Percentiles rank a stretch among this genome's conserved stretches.
These are phyloP conservation scores for Acephala macrosclerotiorum DNA, from an alignment of 2,329 filamentous ascomycete species.

Conservation along the genomic window DNA sequence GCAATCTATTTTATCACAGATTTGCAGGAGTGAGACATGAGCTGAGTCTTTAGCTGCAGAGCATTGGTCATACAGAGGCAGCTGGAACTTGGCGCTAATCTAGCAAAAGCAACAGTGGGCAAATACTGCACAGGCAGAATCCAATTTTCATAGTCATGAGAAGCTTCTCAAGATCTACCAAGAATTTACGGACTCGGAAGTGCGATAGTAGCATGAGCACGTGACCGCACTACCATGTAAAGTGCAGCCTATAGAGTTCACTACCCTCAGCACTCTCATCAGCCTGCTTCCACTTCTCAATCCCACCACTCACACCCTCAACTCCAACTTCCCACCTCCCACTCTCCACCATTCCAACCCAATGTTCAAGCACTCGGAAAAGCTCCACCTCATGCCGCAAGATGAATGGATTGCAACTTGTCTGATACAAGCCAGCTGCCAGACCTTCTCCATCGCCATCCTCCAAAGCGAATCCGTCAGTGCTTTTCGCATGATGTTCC, in stretches of 20 bases:
- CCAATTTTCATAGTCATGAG: too few species aligned
- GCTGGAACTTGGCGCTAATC: too few species aligned
- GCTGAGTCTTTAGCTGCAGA: too few species aligned
- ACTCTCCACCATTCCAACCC: slow-evolving; percentile 38
- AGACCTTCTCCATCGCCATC: slow-evolving; percentile 4
- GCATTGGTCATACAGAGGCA: too few species aligned
- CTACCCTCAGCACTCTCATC: slow-evolving; percentile 34
- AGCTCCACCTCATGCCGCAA: slow-evolving; percentile 30
- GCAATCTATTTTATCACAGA: too few species aligned
- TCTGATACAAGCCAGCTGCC: slow-evolving; percentile 30
- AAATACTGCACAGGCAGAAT: too few species aligned
- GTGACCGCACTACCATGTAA: background rate
- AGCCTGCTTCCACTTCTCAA: slow-evolving; percentile 43
- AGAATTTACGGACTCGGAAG: too few species aligned
- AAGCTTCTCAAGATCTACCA: too few species aligned
- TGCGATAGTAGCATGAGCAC: too few species aligned
- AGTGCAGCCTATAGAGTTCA: background rate
- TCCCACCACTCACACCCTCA: slow-evolving; percentile 41
- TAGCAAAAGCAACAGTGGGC: too few species aligned
- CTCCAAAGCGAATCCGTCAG: slow-evolving; percentile 19
- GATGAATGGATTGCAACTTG: slow-evolving; percentile 31
- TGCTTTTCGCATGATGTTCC: background rate
- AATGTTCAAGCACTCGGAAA: slow-evolving; percentile 40
- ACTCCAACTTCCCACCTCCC: slow-evolving; percentile 40
- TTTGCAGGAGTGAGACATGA: too few species aligned